Conservation (phyloP, 495 filamentous ascomycete genomes). For the Pseudevernia furfuracea region DNA sequence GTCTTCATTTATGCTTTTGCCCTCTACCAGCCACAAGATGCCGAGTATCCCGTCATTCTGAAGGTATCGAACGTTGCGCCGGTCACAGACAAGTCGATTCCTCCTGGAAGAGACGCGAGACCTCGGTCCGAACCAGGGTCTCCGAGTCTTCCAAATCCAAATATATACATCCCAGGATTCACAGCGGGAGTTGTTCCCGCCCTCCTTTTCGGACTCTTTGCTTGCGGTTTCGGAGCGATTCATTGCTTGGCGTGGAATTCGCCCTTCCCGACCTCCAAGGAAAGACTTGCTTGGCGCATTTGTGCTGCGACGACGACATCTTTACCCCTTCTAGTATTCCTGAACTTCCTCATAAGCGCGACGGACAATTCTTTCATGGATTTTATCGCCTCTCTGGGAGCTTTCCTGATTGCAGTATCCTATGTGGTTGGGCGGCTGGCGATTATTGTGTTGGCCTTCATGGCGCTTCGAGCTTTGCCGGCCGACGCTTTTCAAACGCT, state of each 20-base stretch:
- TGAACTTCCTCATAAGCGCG: neutral
- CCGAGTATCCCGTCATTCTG: conserved; percentile 17
- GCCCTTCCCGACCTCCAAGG: conserved; percentile 17
- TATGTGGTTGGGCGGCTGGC: conserved; percentile 14
- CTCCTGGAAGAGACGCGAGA: too few species aligned
- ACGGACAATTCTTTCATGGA: too few species aligned
- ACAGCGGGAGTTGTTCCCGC: neutral
- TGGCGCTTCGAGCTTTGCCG: conserved; percentile 18
- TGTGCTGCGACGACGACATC: conserved; percentile 15
- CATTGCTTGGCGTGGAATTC: conserved; percentile 27
- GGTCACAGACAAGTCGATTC: neutral
- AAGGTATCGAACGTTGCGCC: neutral
- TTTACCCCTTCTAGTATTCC: neutral
- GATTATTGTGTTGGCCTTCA: conserved; percentile 18
- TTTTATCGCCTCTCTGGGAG: neutral
- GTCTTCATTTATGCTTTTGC: conserved; percentile 18
- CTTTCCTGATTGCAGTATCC: neutral
- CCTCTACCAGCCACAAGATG: conserved; percentile 15
- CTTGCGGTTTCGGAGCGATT: conserved; percentile 20
- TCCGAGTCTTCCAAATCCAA: neutral
- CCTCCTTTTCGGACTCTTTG: neutral
- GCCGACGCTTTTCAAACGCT: conserved; percentile 17
- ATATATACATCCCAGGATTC: neutral
- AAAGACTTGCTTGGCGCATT: conserved; percentile 19
- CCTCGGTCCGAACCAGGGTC: too few species aligned